Base-by-base conservation (phyloP, 495 filamentous ascomycete species). In the Podospora australis region DNA sequence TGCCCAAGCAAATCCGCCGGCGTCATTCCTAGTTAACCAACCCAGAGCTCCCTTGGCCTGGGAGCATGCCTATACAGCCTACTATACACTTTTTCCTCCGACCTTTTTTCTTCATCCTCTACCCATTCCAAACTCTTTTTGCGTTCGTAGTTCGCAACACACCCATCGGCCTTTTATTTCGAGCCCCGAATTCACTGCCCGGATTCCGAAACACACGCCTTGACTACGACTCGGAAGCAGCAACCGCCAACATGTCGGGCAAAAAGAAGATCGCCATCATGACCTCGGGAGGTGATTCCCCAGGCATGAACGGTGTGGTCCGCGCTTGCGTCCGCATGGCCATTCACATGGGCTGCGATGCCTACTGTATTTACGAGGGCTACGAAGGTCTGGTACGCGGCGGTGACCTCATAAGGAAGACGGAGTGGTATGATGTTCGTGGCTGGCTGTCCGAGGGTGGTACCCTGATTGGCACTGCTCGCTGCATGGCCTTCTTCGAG, bases 231-330 rank as follows among this genome's bases (percentile, higher is more conserved):
- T n/a, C 21, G 14, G 40, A 21, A n/a, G 6, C 22, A 25, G 16
- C 17, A 29, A 26, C 38, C 19, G 16, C 39, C 45, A 64, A 45
- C 22, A 74, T 72, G 72, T 57, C 58, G 13, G 52, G 53, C 51
- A 83, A 81, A 63, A 89, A 91, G 71, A 81, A 84, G 55, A 94
- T 99, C 60, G 94, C 80, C 40, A 84, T 97, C 50, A 87, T 99
- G 84, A 99, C 94, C 52, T 92, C 86, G 52, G 94, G 94, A 54
- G 94, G 94, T 57, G 94, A 99, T 74, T 88, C 91, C 30, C 92
- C 94, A 4, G 94, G 94, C 57, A 99, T 99, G 94, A 97, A 95
- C 65, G 89, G 85, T 36, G 88, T 86, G 19, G 90, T 96, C 8
- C 79, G 94, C 36, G 94, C 94, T 32, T 90, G 96, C 28, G 88